Evolutionary conservation across 78 protist species (phyloP).

Genomic region (Capsaspora owczarzaki): DNA sequence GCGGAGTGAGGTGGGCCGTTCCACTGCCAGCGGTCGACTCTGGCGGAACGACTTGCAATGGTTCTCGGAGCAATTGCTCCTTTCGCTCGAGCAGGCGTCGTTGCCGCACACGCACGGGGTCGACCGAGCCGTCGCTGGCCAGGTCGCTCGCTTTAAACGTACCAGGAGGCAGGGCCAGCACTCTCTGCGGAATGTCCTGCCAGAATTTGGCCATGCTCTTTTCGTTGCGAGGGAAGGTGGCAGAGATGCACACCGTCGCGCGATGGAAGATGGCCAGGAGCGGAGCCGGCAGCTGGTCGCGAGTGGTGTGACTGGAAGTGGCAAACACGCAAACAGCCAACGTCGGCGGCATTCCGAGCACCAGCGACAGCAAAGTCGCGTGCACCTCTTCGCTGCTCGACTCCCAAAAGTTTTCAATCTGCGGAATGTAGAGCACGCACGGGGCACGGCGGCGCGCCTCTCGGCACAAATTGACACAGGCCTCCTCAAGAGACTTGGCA

Average conservation of each 20-base stretch:
- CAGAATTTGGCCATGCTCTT: neutral
- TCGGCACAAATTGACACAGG: neutral
- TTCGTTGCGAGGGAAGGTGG: neutral
- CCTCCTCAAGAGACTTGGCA: neutral
- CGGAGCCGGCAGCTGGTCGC: neutral
- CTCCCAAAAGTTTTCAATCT: neutral
- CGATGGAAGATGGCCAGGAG: neutral
- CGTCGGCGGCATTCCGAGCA: too few relatives aligned
- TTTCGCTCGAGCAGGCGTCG: neutral
- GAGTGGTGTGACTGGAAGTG: neutral
- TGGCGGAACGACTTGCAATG: neutral
- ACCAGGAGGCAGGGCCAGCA: neutral
- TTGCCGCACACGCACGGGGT: neutral
- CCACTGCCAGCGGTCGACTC: neutral
- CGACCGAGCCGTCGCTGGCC: neutral
- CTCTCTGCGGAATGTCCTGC: neutral
- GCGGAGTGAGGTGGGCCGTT: neutral
- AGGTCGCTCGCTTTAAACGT: neutral
- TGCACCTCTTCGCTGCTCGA: neutral
- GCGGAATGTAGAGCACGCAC: neutral
- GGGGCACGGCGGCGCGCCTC: slow-evolving; percentile 8
- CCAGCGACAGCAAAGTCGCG: neutral
- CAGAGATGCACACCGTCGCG: neutral
- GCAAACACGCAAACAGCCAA: too few relatives aligned
- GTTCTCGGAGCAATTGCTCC: neutral